These are phyloP conservation scores for Arthrobotrys sinensis DNA, from an alignment of 2,329 filamentous ascomycete genomes.

Conservation along the genomic window DNA sequence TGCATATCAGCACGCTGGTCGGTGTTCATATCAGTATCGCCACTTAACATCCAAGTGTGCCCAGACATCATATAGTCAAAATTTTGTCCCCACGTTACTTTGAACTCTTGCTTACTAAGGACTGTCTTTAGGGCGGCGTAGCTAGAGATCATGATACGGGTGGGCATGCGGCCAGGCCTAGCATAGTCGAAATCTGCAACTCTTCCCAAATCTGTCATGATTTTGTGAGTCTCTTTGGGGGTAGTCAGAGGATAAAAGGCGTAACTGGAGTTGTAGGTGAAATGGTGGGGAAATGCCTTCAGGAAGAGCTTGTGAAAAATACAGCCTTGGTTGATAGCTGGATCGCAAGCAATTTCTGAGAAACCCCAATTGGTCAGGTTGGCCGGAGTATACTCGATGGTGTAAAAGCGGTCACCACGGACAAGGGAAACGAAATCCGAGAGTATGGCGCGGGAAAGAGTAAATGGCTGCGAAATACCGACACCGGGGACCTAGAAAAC, in stretches of 20 bases:
- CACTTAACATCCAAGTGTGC: slow-evolving; percentile 73
- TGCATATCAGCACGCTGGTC: slow-evolving; percentile 73
- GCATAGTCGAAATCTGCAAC: slow-evolving; percentile 78
- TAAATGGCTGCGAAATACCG: slow-evolving; percentile 82
- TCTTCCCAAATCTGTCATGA: slow-evolving; percentile 78
- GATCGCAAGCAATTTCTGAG: slow-evolving; percentile 80
- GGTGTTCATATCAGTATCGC: slow-evolving; percentile 70
- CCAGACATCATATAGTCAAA: slow-evolving; percentile 76
- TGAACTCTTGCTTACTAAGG: slow-evolving; percentile 76
- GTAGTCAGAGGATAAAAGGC: slow-evolving; percentile 82
- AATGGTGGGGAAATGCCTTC: slow-evolving; percentile 84
- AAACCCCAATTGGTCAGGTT: slow-evolving; percentile 88
- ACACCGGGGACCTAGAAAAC: slow-evolving; percentile 73
- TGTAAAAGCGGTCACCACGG: slow-evolving; percentile 84
- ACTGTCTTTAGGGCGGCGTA: slow-evolving; percentile 76
- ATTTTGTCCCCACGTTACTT: slow-evolving; percentile 76
- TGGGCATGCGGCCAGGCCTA: slow-evolving; percentile 73
- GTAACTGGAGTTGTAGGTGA: slow-evolving; percentile 83
- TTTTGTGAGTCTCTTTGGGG: slow-evolving; percentile 80
- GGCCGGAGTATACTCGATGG: slow-evolving; percentile 79
- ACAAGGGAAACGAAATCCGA: slow-evolving; percentile 85
- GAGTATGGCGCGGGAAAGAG: slow-evolving; percentile 81
- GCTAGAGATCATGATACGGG: slow-evolving; percentile 74
- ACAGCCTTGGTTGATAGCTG: slow-evolving; percentile 82
- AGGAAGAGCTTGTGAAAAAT: slow-evolving; percentile 88